Conservation (phyloP, 345 rosid species). For the Punica granatum region DNA sequence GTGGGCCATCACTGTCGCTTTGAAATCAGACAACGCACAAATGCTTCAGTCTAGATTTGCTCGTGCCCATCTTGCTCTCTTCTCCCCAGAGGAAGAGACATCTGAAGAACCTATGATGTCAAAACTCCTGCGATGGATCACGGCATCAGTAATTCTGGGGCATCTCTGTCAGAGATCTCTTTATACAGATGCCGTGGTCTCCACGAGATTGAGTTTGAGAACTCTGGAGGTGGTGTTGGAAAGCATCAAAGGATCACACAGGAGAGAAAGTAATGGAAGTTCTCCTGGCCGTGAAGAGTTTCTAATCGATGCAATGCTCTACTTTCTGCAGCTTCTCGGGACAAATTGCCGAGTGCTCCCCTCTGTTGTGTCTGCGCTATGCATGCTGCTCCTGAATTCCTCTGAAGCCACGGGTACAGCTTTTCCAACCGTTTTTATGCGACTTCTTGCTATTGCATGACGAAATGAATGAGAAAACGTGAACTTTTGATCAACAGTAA, state of each 20-base stretch:
- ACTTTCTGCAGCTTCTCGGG: conserved; percentile 59
- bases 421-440: conserved; percentile 14
- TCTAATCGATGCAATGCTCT: conserved; percentile 41
- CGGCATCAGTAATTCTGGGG: conserved; percentile 62
- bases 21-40: conserved; percentile 36
- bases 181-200: conserved; percentile 16
- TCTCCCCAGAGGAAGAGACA: conserved; percentile 24
- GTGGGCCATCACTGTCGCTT: conserved; percentile 68
- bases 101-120: conserved; percentile 49
- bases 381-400: conserved; percentile 35
- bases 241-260: conserved; percentile 19
- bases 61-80: conserved; percentile 11
- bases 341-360: conserved; percentile 34
- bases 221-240: conserved; percentile 41
- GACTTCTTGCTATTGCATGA: background rate
- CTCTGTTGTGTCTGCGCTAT: conserved; percentile 62
- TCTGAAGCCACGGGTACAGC: conserved; percentile 26
- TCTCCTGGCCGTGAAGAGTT: conserved; percentile 24
- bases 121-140: conserved; percentile 83
- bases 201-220: conserved; percentile 23
- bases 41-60: conserved; percentile 17
- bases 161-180: conserved; percentile 34
- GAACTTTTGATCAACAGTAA: background rate
- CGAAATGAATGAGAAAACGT: background rate
- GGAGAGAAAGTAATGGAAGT: conserved; percentile 18